Evolutionary conservation across 1,284 basidiomycete species (phyloP).

Genomic region (Fomitopsis pinicola): DNA sequence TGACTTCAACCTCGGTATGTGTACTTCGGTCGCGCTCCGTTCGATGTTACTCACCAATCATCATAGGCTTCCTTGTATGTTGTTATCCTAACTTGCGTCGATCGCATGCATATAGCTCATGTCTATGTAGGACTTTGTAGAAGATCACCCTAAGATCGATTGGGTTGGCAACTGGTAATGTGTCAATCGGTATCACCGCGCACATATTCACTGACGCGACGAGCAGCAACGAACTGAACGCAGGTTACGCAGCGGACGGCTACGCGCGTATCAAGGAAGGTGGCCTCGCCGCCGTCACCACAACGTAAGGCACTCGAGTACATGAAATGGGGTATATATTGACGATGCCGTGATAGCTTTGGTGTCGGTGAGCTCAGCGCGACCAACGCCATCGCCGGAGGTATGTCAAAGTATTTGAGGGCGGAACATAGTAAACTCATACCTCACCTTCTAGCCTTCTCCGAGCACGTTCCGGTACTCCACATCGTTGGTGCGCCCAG

Average conservation of each 20-base stretch:
- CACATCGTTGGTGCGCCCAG: slow-evolving; percentile 90
- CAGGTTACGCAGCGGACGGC: slow-evolving; percentile 91
- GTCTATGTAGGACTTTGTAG: slow-evolving; percentile 68
- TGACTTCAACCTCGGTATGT: slow-evolving; percentile 81
- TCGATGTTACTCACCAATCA: neutral
- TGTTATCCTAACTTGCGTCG: neutral
- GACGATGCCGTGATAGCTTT: slow-evolving; percentile 50
- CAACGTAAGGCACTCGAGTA: slow-evolving; percentile 48
- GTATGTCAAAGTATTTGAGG: slow-evolving; percentile 26
- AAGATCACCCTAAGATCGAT: slow-evolving; percentile 73
- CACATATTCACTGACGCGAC: neutral
- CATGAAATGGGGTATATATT: neutral
- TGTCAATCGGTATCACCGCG: neutral
- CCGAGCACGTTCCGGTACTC: slow-evolving; percentile 89
- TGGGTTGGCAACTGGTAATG: slow-evolving; percentile 89
- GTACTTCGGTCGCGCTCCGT: neutral
- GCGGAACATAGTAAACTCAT: neutral
- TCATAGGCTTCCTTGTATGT: slow-evolving; percentile 50
- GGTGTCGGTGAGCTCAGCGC: slow-evolving; percentile 90
- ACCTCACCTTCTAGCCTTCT: slow-evolving; percentile 46
- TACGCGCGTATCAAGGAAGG: slow-evolving; percentile 83
- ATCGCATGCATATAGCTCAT: neutral
- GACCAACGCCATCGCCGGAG: slow-evolving; percentile 76
- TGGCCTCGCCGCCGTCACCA: slow-evolving; percentile 70
- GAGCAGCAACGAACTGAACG: slow-evolving; percentile 79